Base-by-base conservation (phyloP, 83 land plant genomes). In the Picea mariana region DNA sequence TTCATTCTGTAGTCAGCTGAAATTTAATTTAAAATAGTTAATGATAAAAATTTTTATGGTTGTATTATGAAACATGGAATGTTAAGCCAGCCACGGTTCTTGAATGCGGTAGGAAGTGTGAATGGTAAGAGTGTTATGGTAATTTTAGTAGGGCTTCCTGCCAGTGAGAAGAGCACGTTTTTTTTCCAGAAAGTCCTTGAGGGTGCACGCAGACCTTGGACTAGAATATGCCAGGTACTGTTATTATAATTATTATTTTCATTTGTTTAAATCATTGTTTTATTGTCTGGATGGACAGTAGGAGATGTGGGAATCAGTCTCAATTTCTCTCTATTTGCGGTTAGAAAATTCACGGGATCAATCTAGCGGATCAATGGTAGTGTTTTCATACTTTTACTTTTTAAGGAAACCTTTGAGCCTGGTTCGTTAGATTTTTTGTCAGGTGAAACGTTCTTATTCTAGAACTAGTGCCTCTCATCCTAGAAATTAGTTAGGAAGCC, bases 131-230 rank as follows among this genome's bases (percentile, higher is more conserved):
- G 61, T 18, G 60, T 94, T 0, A 73, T 97, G 49, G 80, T 95
- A 81, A 79, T 97, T 34, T 87, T 97, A 61, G 91, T 97, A 72
- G 99, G 98, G 21, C 88, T 93, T 0, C 99, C 98, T 24, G 99
- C 96, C 0, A 93, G 98, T 73, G 99, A 96, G 18, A 97, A 97
- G 81, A 89, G 92, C 80, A 93, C 96, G 24, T 90, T 97, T 83
- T 97, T 98, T 80, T 31, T n/a, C 31, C 85, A 88, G 6, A 78
- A 67, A 49, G 85, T 97, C 73, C 83, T 93, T 78, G 72, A 76
- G 18, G 64, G 84, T 81, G 86, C 93, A 59, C 68, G 78, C 24
- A 87, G 92, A 6, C 86, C 83, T 21, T 97, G 99, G 98, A 91
- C 78, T 67, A 93, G 98, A 15, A 73, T 97, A 76, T 97, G 99